A percentile compares a stretch with the other conserved stretches of the same genome.
Evolutionary conservation across 768 basidiomycete species (phyloP).

Genomic region (Gloeostereum incarnatum): DNA sequence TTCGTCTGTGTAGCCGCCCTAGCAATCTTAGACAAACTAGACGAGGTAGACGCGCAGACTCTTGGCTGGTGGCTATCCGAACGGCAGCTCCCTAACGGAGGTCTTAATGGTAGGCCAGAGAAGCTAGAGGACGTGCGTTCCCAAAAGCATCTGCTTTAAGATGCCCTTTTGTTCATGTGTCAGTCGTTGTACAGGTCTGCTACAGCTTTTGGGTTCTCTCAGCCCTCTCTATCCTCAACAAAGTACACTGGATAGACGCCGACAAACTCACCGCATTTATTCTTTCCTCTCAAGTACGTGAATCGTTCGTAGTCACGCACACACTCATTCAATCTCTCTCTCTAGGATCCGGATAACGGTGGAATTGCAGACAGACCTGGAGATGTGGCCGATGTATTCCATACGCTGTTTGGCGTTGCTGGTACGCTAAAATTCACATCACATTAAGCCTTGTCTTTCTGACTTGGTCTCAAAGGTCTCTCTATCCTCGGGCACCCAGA

Average conservation of each 20-base stretch:
- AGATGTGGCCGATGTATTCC: conserved; percentile 95
- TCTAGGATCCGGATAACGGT: conserved; percentile 79
- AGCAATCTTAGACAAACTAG: conserved; percentile 78
- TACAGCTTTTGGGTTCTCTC: conserved; percentile 98
- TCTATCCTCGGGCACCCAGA: conserved; percentile 84
- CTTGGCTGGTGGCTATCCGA: conserved; percentile 93
- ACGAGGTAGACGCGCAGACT: conserved; percentile 70
- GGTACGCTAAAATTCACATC: too few species aligned
- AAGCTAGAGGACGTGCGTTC: conserved; percentile 86
- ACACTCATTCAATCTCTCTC: background rate
- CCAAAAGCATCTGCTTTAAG: background rate
- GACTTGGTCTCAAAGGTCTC: conserved; percentile 43
- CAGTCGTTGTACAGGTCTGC: conserved; percentile 62
- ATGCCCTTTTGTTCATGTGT: background rate
- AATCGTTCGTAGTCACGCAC: background rate
- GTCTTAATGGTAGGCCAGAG: conserved; percentile 94
- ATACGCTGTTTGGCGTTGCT: conserved; percentile 88
- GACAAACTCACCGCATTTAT: conserved; percentile 77
- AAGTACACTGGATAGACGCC: conserved; percentile 80
- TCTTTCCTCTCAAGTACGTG: conserved; percentile 70
- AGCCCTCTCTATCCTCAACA: conserved; percentile 73
- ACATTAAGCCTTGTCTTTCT: conserved; percentile 2
- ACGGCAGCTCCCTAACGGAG: conserved; percentile 87
- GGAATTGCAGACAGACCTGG: conserved; percentile 94
- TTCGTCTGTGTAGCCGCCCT: conserved; percentile 86